Evolutionary conservation across 495 filamentous ascomycete genomes (phyloP).

Genomic region (Trichoderma erinaceum): DNA sequence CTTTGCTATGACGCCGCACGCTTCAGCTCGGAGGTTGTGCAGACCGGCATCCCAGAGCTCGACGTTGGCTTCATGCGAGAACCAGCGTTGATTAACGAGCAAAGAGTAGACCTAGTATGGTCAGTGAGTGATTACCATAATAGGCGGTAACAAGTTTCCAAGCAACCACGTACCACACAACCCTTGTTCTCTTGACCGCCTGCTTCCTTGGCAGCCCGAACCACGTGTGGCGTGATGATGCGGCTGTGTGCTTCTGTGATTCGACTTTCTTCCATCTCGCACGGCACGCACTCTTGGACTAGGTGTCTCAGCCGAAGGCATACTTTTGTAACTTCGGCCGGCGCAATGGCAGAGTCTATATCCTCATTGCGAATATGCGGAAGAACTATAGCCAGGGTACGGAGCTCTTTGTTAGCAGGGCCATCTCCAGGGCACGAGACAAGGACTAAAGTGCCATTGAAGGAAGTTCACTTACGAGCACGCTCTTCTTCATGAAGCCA

Average conservation of each 20-base stretch:
- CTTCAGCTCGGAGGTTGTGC: constrained; percentile 67
- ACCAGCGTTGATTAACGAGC: constrained; percentile 87
- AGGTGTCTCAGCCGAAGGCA: constrained; percentile 86
- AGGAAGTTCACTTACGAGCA: not conserved
- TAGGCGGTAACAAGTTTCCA: not conserved
- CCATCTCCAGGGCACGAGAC: not conserved
- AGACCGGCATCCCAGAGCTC: constrained; percentile 92
- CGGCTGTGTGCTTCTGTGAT: constrained; percentile 75
- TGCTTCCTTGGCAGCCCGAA: constrained; percentile 71
- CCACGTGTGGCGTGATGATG: constrained; percentile 73
- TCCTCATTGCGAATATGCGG: constrained; percentile 50
- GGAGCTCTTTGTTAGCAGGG: constrained; percentile 5
- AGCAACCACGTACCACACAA: constrained; percentile 53
- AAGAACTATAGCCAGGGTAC: constrained; percentile 42
- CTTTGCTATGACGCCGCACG: constrained; percentile 97
- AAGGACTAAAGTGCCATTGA: not conserved
- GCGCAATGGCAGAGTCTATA: constrained; percentile 55
- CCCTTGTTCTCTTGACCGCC: constrained; percentile 67
- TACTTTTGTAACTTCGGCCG: constrained; percentile 73
- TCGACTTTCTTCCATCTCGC: constrained; percentile 66
- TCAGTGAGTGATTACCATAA: constrained; percentile 28
- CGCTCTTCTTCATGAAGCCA: constrained; percentile 15
- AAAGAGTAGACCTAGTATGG: constrained; percentile 74
- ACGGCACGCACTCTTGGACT: constrained; percentile 80
- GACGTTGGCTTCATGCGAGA: constrained; percentile 66